Evolutionary conservation across 805 yeast species (phyloP), one percentile per base, ranked within the genome.

Genomic region (Cyberlindnera saturnus): DNA sequence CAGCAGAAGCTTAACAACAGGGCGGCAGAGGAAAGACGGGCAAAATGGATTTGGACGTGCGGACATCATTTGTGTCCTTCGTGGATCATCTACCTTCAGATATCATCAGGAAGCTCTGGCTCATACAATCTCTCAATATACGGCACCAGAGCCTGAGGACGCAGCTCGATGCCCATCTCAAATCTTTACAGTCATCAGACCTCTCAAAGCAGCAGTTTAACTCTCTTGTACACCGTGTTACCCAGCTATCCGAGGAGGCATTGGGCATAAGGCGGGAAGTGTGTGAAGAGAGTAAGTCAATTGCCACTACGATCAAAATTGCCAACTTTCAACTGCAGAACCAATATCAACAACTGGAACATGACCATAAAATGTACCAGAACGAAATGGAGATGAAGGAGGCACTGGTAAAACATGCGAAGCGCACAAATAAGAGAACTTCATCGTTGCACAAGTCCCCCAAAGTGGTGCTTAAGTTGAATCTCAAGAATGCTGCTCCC

Each of bases 61-160:
- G 73, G 36, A 62, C 66, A 34, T 56, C 63, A 14, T 67, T 67
- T 44, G 59, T 69, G 3, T 59, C 64, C 23, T 53, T 65, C 0
- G 57, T 69, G 40, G 75, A 70, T 45, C 74, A 69, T 46, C 56
- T 69, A 14, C 74, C 74, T 0, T 63, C 71, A 19, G 73, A 70
- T 36, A 50, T 70, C n/a, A 63, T 69, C 11, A 55, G 74, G 18
- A 60, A 69, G 32, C 49, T 69, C 15, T 69, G 74, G 73, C 50
- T 64, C 13, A 53, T 68, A 6, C 73, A 69, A 42, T 55, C 67
- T 0, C 47, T 69, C 6, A 67, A 66, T 47, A 40, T 46, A 34
- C 34, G 52, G 17, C 47, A 55, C 30, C 42, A 48, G 33, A 40
- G 50, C n/a, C 39, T 48, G 4, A 42, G 52, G 14, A 30, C 48